phyloP scores from a whole-genome alignment of 345 rosid genomes.

The Lepidium sativum region DNA sequence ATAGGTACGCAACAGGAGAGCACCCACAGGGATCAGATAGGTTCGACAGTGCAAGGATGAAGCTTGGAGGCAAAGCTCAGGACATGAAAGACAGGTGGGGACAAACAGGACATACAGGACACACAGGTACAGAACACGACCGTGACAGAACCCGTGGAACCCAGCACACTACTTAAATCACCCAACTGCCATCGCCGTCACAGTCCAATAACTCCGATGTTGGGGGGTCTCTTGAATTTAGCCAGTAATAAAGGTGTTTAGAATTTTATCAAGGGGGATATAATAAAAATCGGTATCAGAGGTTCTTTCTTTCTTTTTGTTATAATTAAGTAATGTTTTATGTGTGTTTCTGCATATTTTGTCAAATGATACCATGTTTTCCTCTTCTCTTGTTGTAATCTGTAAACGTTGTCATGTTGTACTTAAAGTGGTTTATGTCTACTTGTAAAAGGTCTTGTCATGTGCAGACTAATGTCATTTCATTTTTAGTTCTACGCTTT shows the following conservation, averaged over 20 bases:
- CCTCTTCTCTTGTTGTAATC: too few species aligned
- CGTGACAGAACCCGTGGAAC: constrained; percentile 22
- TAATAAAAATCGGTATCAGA: constrained; percentile 6
- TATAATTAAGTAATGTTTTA: neutral
- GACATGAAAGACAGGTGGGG: constrained; percentile 72
- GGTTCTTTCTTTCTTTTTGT: neutral
- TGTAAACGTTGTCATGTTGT: constrained; percentile 8
- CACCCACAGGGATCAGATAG: constrained; percentile 57
- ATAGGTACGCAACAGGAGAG: constrained; percentile 67
- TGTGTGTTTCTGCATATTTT: neutral
- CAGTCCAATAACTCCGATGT: constrained; percentile 3
- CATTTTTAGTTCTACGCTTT: neutral
- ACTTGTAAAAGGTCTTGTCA: neutral
- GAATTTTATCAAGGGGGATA: constrained; percentile 18
- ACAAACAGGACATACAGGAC: constrained; percentile 42
- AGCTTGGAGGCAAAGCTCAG: constrained; percentile 55
- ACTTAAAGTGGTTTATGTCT: constrained; percentile 4
- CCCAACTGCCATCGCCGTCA: neutral
- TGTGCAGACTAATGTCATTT: neutral
- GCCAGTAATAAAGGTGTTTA: constrained; percentile 20
- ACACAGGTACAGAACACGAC: constrained; percentile 25
- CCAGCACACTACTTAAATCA: constrained; percentile 15
- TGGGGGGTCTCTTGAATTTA: neutral
- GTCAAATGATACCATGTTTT: constrained; percentile 15
- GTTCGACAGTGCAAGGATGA: constrained; percentile 61